These are phyloP conservation scores for Aspergillus novoparasiticus DNA, from an alignment of 2,329 filamentous ascomycete genomes.

Conservation along the genomic window DNA sequence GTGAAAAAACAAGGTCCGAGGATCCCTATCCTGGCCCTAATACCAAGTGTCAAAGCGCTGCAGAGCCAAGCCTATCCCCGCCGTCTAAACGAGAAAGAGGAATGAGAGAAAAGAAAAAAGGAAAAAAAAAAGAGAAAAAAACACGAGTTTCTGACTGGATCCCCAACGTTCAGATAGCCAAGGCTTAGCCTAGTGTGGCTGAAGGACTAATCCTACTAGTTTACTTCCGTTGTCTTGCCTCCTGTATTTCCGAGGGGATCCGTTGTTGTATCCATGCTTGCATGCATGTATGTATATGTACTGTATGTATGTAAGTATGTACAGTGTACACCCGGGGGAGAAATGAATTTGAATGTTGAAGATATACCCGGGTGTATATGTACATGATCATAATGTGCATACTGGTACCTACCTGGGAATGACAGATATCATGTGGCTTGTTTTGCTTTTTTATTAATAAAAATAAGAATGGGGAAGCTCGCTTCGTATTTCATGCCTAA, in stretches of 20 bases:
- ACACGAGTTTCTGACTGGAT: conserved; percentile 17
- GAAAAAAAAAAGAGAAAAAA: not conserved
- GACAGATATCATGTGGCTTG: not conserved
- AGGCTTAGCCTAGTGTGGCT: conserved; percentile 21
- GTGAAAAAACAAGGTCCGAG: conserved; percentile 5
- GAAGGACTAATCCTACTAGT: conserved; percentile 1
- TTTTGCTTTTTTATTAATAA: not conserved
- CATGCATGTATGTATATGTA: conserved; percentile 1
- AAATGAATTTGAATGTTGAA: not conserved
- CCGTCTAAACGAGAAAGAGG: conserved; percentile 7
- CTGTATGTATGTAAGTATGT: not conserved
- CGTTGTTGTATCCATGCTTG: conserved; percentile 9
- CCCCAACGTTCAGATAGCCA: conserved; percentile 20
- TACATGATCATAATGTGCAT: not conserved
- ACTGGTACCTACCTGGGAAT: not conserved
- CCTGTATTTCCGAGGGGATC: conserved; percentile 9
- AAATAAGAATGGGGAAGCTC: not conserved
- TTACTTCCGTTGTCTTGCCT: not conserved
- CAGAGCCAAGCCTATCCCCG: conserved; percentile 25
- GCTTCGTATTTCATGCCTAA: not conserved
- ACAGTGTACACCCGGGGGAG: not conserved
- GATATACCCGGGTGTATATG: not conserved
- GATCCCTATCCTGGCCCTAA: conserved; percentile 17
- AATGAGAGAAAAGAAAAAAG: not conserved
- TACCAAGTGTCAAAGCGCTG: conserved; percentile 23